Evolutionary conservation across 2,329 filamentous ascomycete genomes (phyloP), one percentile per base, ranked within the genome.

Genomic region (Xylariaceae sp.): DNA sequence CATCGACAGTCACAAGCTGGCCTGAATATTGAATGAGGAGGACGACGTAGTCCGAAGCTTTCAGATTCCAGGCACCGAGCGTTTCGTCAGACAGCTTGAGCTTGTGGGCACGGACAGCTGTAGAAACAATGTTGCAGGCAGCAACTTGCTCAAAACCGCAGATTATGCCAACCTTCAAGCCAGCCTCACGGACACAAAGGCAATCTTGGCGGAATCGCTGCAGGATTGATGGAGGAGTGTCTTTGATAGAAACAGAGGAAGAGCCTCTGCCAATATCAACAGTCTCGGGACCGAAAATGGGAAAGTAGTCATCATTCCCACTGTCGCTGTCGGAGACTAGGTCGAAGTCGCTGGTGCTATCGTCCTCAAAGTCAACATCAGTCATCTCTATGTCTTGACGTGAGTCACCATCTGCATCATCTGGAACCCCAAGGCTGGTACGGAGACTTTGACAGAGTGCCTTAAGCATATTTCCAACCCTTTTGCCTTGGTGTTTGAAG

Each of bases 61-160:
- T 64, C 9, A 95, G 61, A 45, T 83, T 75, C 89, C 89, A 95
- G 2, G 89, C 86, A 54, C 84, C 74, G 62, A 88, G 76, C 1
- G 81, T 82, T 55, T 90, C 86, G 29, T 83, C 74, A 0, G 87
- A 84, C 11, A 95, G 77, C 1, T 77, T 81, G 1, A 95, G 74
- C 52, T 85, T 85, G 3, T 74, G 68, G 22, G 87, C 76, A 3
- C 79, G 80, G 22, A 86, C 76, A 0, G 89, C 88, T 2, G 93
- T 63, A 4, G 79, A 81, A 15, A 93, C 61, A 3, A 75, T 68
- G 44, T 66, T 72, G 9, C 66, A 64, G 1, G 67, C 57, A 18
- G 72, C 60, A 1, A 52, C 39, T 3, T 59, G 50, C 19, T 56
- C 58, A 15, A 80, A 64, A 15, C 73, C 67, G 11, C 72, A 73